These are phyloP conservation scores for Thyridium curvatum DNA, from an alignment of 2,329 filamentous ascomycete species.

Conservation along the genomic window DNA sequence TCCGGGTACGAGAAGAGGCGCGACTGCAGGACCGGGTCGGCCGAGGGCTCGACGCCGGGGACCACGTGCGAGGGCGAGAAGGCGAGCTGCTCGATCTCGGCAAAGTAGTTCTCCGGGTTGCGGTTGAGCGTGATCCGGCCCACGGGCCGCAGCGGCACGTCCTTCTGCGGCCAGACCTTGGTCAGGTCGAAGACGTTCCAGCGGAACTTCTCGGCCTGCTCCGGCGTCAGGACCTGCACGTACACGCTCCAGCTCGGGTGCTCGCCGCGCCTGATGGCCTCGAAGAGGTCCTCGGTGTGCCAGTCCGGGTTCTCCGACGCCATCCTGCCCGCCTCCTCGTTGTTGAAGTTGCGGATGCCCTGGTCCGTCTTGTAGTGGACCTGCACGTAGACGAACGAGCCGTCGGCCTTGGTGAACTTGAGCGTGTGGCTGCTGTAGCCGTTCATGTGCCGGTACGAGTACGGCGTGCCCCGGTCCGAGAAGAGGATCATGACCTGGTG, in stretches of 20 bases:
- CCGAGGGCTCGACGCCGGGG: conserved; percentile 55
- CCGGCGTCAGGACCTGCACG: conserved; percentile 56
- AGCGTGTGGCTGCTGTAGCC: conserved; percentile 62
- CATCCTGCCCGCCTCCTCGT: conserved; percentile 48
- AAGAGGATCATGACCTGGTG: conserved; percentile 63
- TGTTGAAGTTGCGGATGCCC: conserved; percentile 53
- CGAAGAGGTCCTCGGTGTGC: conserved; percentile 57
- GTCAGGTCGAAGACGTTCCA: conserved; percentile 66
- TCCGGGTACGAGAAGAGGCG: conserved; percentile 57
- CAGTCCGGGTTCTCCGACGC: conserved; percentile 55
- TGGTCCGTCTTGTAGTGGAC: conserved; percentile 59
- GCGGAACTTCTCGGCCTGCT: conserved; percentile 52
- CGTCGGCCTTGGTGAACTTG: conserved; percentile 61
- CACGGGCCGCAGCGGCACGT: conserved; percentile 55
- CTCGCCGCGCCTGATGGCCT: conserved; percentile 55
- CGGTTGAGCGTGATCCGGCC: conserved; percentile 59
- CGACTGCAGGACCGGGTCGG: conserved; percentile 56
- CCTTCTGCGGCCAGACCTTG: conserved; percentile 60
- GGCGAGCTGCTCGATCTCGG: conserved; percentile 62
- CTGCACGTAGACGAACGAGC: conserved; percentile 60
- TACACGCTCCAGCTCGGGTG: conserved; percentile 58
- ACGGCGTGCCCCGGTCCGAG: conserved; percentile 59
- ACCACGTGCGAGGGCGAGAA: conserved; percentile 61
- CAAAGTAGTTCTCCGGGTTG: conserved; percentile 62
- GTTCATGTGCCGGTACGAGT: conserved; percentile 61